Conservation (phyloP, 495 filamentous ascomycete species). For the Aspergillus nidulans region DNA sequence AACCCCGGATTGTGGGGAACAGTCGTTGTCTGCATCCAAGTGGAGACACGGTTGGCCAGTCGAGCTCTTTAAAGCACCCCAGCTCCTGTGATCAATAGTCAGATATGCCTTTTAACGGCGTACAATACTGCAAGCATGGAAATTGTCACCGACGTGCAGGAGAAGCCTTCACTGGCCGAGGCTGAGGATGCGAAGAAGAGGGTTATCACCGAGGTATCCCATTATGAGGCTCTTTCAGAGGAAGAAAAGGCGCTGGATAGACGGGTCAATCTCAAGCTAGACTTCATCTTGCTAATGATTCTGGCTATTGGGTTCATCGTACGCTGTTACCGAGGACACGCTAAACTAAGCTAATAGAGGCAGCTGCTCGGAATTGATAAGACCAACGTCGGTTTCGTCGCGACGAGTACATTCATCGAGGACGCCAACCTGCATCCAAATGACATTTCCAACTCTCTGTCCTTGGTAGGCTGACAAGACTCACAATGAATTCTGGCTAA, state of each 20-base stretch:
- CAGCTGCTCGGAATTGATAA: conserved; percentile 3
- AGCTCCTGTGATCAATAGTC: too few relatives aligned
- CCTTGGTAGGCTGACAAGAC: not conserved
- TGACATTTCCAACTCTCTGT: conserved; percentile 4
- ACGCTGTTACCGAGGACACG: not conserved
- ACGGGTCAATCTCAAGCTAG: not conserved
- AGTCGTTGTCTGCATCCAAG: too few relatives aligned
- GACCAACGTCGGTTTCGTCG: conserved; percentile 2
- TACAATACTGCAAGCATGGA: not conserved
- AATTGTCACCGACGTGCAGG: not conserved
- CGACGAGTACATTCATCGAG: conserved; percentile 1
- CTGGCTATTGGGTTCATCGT: conserved; percentile 4
- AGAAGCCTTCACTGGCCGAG: not conserved
- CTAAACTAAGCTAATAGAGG: not conserved
- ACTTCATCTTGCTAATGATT: not conserved
- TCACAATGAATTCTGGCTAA: too few relatives aligned
- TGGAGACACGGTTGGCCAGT: too few relatives aligned
- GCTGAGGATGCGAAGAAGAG: not conserved
- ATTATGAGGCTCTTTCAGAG: not conserved
- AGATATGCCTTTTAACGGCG: too few relatives aligned
- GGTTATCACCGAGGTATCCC: not conserved
- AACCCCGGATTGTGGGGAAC: not conserved
- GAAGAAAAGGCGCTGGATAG: not conserved
- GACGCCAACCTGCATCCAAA: conserved; percentile 2
- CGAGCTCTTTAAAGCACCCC: too few relatives aligned